Evolutionary conservation across 768 basidiomycete genomes (phyloP).

Genomic region (Wakefieldia striispora): DNA sequence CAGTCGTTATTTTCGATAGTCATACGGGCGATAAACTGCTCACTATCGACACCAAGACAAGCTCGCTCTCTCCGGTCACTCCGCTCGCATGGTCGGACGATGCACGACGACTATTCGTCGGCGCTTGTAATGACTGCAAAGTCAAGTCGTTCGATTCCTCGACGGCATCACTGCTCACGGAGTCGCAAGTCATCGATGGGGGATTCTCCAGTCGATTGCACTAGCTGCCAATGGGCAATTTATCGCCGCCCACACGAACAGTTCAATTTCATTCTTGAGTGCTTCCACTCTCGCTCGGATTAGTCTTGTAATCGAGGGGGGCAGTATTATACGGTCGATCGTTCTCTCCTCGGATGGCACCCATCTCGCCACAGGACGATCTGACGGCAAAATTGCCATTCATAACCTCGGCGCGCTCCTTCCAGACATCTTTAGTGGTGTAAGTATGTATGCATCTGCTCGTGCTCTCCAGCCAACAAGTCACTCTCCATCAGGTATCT

Average conservation of each 20-base stretch:
- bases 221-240: too few species aligned
- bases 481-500: too few species aligned
- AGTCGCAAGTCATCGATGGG: not conserved
- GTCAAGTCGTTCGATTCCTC: not conserved
- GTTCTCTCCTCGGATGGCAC: not conserved
- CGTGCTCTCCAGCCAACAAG: too few species aligned
- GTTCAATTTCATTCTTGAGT: too few species aligned
- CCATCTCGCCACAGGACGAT: constrained; percentile 1
- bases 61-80: not conserved
- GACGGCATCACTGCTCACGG: not conserved
- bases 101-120: not conserved
- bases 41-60: not conserved
- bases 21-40: not conserved
- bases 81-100: constrained; percentile 1
- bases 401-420: not conserved
- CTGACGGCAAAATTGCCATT: not conserved
- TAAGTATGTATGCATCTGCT: too few species aligned
- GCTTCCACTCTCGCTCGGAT: too few species aligned
- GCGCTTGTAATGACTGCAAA: not conserved
- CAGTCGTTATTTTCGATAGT: not conserved
- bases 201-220: not conserved
- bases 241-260: too few species aligned
- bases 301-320: too few species aligned
- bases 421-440: not conserved
- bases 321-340: not conserved